phyloP scores from a whole-genome alignment of 805 yeast genomes.

The Candida sphagnicola region DNA sequence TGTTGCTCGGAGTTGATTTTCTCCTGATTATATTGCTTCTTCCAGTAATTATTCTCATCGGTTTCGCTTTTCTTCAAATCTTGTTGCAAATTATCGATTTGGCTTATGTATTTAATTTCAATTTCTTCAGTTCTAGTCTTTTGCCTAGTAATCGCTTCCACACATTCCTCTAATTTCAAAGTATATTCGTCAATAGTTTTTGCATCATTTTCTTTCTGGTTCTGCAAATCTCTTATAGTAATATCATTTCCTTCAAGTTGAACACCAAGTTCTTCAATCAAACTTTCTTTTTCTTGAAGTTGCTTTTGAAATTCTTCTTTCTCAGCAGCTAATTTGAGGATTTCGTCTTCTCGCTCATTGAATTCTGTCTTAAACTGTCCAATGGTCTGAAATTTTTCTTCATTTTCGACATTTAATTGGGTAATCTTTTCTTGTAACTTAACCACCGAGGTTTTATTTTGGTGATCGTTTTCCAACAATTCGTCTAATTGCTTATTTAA shows the following conservation, averaged over 20 bases:
- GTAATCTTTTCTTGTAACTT: slow-evolving; percentile 7
- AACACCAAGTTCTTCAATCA: slow-evolving; percentile 7
- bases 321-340: slow-evolving; percentile 2
- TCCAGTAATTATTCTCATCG: slow-evolving; percentile 8
- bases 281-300: slow-evolving; percentile 5
- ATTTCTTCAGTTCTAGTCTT: slow-evolving; percentile 2
- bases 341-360: slow-evolving; percentile 11
- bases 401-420: slow-evolving; percentile 2
- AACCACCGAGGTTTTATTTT: slow-evolving; percentile 9
- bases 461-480: slow-evolving; percentile 9
- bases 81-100: slow-evolving; percentile 3
- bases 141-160: slow-evolving; percentile 16
- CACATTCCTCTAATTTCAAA: slow-evolving; percentile 25
- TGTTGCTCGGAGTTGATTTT: slow-evolving; percentile 11
- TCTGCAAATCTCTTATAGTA: slow-evolving; percentile 8
- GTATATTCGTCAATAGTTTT: slow-evolving; percentile 27
- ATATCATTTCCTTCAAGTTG: slow-evolving; percentile 6
- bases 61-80: slow-evolving; percentile 9
- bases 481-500: neutral
- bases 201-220: slow-evolving; percentile 9
- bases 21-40: slow-evolving; percentile 6
- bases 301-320: slow-evolving; percentile 3
- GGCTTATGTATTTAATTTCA: neutral
- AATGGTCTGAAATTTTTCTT: slow-evolving; percentile 3
- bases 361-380: slow-evolving; percentile 5